A percentile compares a stretch with the other conserved stretches of the same genome.
These are phyloP conservation scores for Aristolochia californica DNA, from an alignment of 164 flowering plant genomes.

Conservation along the genomic window DNA sequence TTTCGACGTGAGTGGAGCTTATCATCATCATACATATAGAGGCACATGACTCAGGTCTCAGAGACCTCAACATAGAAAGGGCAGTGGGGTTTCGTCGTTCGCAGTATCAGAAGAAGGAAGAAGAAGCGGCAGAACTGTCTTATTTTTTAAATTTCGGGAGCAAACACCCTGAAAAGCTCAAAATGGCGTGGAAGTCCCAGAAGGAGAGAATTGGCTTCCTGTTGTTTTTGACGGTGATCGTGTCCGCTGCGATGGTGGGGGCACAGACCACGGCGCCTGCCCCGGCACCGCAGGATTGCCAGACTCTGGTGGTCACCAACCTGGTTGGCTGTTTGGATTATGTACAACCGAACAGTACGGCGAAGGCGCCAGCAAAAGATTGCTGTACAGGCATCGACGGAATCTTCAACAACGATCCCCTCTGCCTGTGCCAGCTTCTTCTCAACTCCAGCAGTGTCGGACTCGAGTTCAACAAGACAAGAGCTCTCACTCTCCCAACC, in stretches of 20 bases:
- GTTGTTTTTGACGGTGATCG: background rate
- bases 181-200: no score
- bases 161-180: no score
- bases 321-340: slow-evolving; percentile 51
- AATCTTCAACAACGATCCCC: slow-evolving; percentile 40
- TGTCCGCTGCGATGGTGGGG: background rate
- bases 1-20: no score
- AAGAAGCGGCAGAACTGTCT: no score
- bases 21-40: no score
- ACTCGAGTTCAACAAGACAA: slow-evolving; percentile 21
- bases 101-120: no score
- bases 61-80: no score
- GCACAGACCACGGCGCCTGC: slow-evolving; percentile 2
- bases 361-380: slow-evolving; percentile 36
- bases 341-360: slow-evolving; percentile 44
- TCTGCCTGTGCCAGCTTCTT: slow-evolving; percentile 52
- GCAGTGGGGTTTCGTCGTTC: no score
- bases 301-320: slow-evolving; percentile 23
- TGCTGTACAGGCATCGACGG: slow-evolving; percentile 64
- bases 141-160: no score
- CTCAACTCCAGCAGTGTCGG: slow-evolving; percentile 21
- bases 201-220: background rate
- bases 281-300: slow-evolving; percentile 21
- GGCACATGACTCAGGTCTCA: no score
- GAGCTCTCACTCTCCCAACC: slow-evolving; percentile 47